These are phyloP conservation scores for Fragilariopsis cylindrus DNA, from an alignment of 108 stramenopile species.

Conservation along the genomic window DNA sequence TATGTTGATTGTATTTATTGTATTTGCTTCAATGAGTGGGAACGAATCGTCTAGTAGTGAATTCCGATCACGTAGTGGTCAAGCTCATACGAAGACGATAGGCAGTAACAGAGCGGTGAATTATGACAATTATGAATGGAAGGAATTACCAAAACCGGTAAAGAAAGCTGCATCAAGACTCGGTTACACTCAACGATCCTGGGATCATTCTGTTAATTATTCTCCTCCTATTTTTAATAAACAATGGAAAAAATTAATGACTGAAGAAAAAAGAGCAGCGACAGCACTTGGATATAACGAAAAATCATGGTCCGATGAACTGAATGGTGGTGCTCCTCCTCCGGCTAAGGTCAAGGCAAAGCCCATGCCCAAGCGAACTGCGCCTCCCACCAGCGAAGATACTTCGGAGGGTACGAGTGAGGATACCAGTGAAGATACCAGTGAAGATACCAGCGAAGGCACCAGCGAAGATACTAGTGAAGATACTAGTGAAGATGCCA, in stretches of 20 bases:
- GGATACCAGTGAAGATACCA: not conserved
- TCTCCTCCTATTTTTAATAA: constrained; percentile 9
- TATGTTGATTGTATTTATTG: not conserved
- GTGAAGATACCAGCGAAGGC: not conserved
- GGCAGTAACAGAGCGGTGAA: not conserved
- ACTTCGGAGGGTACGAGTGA: not conserved
- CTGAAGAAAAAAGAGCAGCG: constrained; percentile 41
- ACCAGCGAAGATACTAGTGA: not conserved
- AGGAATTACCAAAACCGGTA: constrained; percentile 33
- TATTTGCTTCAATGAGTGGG: not conserved
- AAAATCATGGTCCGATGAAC: not conserved
- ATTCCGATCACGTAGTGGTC: not conserved
- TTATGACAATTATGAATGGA: constrained; percentile 38
- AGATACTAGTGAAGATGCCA: not conserved
- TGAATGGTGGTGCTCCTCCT: not conserved
- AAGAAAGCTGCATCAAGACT: constrained; percentile 32
- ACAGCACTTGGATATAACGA: not conserved
- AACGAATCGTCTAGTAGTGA: not conserved
- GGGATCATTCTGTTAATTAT: constrained; percentile 22
- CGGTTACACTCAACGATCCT: constrained; percentile 42
- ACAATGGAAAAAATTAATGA: constrained; percentile 45
- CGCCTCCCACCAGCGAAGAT: not conserved
- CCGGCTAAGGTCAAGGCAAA: not conserved
- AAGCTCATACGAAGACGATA: not conserved
- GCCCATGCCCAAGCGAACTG: not conserved